Base-by-base conservation (phyloP, 805 yeast genomes). In the Metschnikowia gelsemii region DNA sequence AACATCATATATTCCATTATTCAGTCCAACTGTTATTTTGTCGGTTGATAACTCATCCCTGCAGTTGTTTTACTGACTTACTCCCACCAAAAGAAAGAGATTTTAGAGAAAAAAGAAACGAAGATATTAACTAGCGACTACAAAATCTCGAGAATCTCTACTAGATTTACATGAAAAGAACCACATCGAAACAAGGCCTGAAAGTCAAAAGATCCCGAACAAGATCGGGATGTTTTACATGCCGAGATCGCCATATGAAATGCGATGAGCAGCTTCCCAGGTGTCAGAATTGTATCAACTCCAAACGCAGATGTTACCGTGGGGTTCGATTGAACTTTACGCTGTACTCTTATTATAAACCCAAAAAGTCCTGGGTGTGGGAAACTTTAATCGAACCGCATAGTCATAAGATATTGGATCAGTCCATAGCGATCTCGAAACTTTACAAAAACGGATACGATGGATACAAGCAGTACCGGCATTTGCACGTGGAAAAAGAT, bases 231-330 rank as follows among this genome's bases (percentile, higher is more conserved):
- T 79, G 84, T 54, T 59, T 76, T 38, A 78, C 82, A 8, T 81
- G 87, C 52, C 74, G 86, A 39, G 77, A 78, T 45, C 68, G 86
- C 32, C 81, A 82, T 58, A 78, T 80, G 67, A 81, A 80, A 54
- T 81, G 87, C 59, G 86, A 81, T 54, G 84, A 79, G 56, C 74
- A 70, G 29, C 73, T 73, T 40, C 87, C 87, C 1, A 74, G 74
- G 24, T 81, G 87, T 57, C 67, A 72, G 28, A 78, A 79, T 52
- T 68, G 84, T 57, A 63, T 73, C 36, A 75, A 73, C 39, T 70
- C 79, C 8, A 67, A 70, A 34, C 61, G 77, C 28, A 62, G 61
- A 33, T 76, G 82, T 49, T 66, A 68, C 49, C 57, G 76, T 42
- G 79, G 79, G 1, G 56, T 65, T 9, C 62, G 76, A 39, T 58